Base-by-base conservation (phyloP, 148 eudicot species). In the Fagopyrum esculentum region DNA sequence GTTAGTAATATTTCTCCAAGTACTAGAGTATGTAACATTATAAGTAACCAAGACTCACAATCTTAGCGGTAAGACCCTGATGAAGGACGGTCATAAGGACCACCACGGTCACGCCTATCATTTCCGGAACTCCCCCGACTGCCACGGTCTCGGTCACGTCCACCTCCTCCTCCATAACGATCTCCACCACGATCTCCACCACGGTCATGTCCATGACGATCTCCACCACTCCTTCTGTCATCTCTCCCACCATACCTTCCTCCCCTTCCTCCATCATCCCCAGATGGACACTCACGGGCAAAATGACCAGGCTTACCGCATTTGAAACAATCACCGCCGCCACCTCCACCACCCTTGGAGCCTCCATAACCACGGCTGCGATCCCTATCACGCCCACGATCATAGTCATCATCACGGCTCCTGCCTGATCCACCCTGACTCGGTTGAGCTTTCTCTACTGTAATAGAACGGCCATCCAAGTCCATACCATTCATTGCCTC, bases 391-490 rank as follows among this genome's bases (percentile, higher is more conserved):
- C 89, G 85, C 40, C 66, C 95, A 56, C 93, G 89, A 45, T 75
- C 75, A 72, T 86, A 84, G 75, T 88, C 89, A n/a, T 87, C 78
- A 81, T 86, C 98, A 46, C 85, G 86, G 66, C 87, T 95, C 80
- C 93, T 83, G 40, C 90, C 89, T 15, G 83, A 77, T 6, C 40
- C 47, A 49, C 91, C 86, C 75, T 79, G 84, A 26, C 82, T 80
- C n/a, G 91, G 98, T 74, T 90, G 96, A 74, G 98, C 97, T 85
- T 84, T 91, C 83, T 94, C 98, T 66, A 94, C 98, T 16, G 98
- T 94, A 44, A 94, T 94, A 56, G 84, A 57, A 48, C 98, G 87
- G 9, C 98, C 98, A 89, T 91, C 98, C 74, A 94, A 84, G 74
- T 94, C 93, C 66, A 87, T 82, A 5, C 98, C 98, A 82, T 92